Conservation (phyloP, 306 rosid genomes). For the Rosa multiflora region DNA sequence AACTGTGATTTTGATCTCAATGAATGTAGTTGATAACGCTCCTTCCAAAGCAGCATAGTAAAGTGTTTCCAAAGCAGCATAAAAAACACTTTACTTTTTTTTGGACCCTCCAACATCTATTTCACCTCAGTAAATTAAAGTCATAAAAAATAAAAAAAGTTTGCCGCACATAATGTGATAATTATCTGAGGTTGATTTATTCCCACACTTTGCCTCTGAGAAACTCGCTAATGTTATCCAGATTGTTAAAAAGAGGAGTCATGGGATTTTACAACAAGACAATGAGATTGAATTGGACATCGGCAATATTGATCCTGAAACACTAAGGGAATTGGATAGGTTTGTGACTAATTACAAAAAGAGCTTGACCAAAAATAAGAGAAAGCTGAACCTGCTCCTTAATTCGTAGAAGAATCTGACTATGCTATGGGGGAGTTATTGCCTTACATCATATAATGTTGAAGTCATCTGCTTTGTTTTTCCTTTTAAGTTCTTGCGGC, state of each 20-base stretch:
- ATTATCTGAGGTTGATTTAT: too few relatives aligned
- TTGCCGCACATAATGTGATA: too few relatives aligned
- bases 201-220: constrained; percentile 56
- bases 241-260: constrained; percentile 75
- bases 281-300: constrained; percentile 95
- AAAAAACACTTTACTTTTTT: too few relatives aligned
- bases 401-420: constrained; percentile 44
- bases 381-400: constrained; percentile 60
- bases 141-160: too few relatives aligned
- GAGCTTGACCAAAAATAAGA: constrained; percentile 75
- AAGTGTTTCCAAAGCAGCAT: too few relatives aligned
- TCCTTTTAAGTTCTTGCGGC: constrained; percentile 4
- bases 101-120: too few relatives aligned
- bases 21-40: too few relatives aligned
- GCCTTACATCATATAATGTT: not conserved
- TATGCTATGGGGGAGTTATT: constrained; percentile 42
- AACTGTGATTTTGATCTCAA: too few relatives aligned
- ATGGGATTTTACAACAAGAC: constrained; percentile 68
- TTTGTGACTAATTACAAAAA: constrained; percentile 73
- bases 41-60: too few relatives aligned
- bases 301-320: constrained; percentile 78
- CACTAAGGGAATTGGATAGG: constrained; percentile 95
- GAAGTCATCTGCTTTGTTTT: not conserved
- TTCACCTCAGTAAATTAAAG: too few relatives aligned
- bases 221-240: constrained; percentile 74